phyloP scores from a whole-genome alignment of 1,284 basidiomycete genomes.

The Cryptococcus amylolentus region DNA sequence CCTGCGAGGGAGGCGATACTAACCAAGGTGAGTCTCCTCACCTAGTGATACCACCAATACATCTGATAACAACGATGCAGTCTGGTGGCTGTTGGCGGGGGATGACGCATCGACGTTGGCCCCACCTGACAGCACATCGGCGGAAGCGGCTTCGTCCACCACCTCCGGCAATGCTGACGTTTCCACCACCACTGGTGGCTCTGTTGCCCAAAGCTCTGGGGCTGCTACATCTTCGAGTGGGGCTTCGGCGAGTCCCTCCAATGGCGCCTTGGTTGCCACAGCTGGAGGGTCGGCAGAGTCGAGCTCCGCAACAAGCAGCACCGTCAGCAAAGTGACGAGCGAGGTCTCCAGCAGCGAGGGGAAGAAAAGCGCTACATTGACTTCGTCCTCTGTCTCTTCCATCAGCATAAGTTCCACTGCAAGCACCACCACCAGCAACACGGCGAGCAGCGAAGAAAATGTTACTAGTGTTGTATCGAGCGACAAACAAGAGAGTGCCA shows the following conservation, averaged over 20 bases:
- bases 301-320: too few relatives aligned
- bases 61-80: too few relatives aligned
- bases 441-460: neutral
- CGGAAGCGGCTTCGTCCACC: neutral
- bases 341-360: neutral
- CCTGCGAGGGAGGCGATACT: slow-evolving; percentile 30
- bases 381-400: neutral
- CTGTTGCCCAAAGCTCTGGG: too few relatives aligned
- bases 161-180: too few relatives aligned
- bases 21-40: slow-evolving; percentile 26
- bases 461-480: neutral
- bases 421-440: neutral
- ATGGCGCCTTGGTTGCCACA: neutral
- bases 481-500: neutral
- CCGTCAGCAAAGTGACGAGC: neutral
- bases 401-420: neutral
- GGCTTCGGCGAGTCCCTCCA: too few relatives aligned
- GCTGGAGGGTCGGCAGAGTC: too few relatives aligned
- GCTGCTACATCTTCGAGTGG: too few relatives aligned
- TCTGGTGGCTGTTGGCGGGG: too few relatives aligned
- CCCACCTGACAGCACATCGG: too few relatives aligned
- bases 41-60: too few relatives aligned
- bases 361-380: neutral
- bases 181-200: too few relatives aligned
- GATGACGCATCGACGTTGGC: too few relatives aligned